Conservation (phyloP, 768 basidiomycete genomes). For the Cytidiella melzeri region DNA sequence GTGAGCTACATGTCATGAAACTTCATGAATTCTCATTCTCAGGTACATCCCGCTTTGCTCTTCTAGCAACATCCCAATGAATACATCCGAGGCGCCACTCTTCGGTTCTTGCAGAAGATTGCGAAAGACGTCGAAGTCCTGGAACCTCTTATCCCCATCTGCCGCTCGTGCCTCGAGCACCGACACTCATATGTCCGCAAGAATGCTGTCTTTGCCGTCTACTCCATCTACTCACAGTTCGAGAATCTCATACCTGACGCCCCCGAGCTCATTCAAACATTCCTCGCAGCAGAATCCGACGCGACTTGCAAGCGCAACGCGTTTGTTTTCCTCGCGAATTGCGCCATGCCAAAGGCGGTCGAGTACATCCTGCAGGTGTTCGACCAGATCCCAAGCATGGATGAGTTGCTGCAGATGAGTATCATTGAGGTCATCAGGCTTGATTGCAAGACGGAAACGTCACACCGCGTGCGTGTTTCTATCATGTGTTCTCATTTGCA, state of each 20-base stretch:
- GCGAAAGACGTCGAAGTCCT: slow-evolving; percentile 88
- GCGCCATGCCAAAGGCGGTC: slow-evolving; percentile 84
- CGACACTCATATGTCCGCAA: slow-evolving; percentile 97
- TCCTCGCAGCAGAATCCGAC: slow-evolving; percentile 93
- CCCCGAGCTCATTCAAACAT: slow-evolving; percentile 91
- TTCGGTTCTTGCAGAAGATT: slow-evolving; percentile 95
- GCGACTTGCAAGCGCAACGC: slow-evolving; percentile 96
- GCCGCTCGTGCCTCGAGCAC: slow-evolving; percentile 92
- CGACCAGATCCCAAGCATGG: slow-evolving; percentile 75
- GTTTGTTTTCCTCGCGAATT: slow-evolving; percentile 87
- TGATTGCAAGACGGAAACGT: slow-evolving; percentile 82
- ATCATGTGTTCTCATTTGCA: background rate
- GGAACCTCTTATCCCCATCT: slow-evolving; percentile 92
- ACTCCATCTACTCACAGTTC: slow-evolving; percentile 90
- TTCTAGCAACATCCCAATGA: slow-evolving; percentile 96
- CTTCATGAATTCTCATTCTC: background rate
- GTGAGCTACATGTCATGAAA: slow-evolving; percentile 40
- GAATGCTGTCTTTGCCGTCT: slow-evolving; percentile 95
- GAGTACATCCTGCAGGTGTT: slow-evolving; percentile 85
- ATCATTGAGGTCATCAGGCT: slow-evolving; percentile 89
- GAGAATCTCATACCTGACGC: slow-evolving; percentile 95
- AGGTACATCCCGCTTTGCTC: background rate
- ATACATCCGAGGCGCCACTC: slow-evolving; percentile 96
- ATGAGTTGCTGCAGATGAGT: slow-evolving; percentile 93
- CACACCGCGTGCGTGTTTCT: slow-evolving; percentile 59